Conservation (phyloP, 1,284 basidiomycete genomes). For the Inonotus hispidus region DNA sequence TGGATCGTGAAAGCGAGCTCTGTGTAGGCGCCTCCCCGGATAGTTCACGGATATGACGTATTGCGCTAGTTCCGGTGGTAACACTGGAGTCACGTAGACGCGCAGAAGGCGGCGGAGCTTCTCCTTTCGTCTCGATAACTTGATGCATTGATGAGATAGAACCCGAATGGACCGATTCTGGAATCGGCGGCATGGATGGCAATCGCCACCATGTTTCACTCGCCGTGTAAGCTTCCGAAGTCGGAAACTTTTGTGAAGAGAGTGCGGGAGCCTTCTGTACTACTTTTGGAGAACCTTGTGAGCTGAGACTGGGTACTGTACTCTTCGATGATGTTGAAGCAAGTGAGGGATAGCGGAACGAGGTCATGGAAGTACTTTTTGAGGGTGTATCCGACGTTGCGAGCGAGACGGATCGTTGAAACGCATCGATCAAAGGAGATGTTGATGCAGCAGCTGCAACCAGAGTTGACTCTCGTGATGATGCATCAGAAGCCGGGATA, state of each 20-base stretch:
- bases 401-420: constrained; percentile 1
- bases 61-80: neutral
- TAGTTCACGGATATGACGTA: neutral
- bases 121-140: neutral
- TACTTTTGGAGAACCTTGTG: neutral
- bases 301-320: neutral
- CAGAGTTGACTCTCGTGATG: neutral
- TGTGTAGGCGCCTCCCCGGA: constrained; percentile 3
- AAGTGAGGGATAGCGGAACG: constrained; percentile 15
- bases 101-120: neutral
- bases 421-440: constrained; percentile 6
- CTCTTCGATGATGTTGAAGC: constrained; percentile 2
- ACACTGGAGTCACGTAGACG: constrained; percentile 6
- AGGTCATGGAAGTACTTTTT: neutral
- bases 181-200: constrained; percentile 14
- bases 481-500: neutral
- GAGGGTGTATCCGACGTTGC: neutral
- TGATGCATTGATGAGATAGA: neutral
- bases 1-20: constrained; percentile 7
- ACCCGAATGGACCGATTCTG: constrained; percentile 12
- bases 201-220: constrained; percentile 10
- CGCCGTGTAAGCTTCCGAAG: neutral
- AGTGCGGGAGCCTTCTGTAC: neutral
- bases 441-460: neutral
- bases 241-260: neutral